Evolutionary conservation across 768 basidiomycete species (phyloP).

Genomic region (Nidularia pulvinata): DNA sequence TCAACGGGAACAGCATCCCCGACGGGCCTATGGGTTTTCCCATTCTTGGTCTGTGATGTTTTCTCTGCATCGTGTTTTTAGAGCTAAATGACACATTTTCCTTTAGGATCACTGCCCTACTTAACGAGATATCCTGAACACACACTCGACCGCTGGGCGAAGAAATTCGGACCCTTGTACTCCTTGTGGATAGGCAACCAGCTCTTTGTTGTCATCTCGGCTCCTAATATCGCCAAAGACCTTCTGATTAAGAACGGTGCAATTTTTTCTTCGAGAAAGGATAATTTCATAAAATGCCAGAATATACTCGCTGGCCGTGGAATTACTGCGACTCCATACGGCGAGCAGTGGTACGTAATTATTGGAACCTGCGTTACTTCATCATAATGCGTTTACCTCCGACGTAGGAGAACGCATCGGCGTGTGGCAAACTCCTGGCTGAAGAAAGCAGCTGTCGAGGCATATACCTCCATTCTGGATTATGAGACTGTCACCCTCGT

Average conservation of each 20-base stretch:
- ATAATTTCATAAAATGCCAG: conserved; percentile 41
- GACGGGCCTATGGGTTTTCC: conserved; percentile 3
- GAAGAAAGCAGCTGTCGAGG: conserved; percentile 27
- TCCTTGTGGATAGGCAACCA: conserved; percentile 47
- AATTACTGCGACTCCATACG: conserved; percentile 42
- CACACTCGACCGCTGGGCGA: conserved; percentile 37
- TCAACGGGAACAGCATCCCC: neutral
- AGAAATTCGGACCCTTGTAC: conserved; percentile 39
- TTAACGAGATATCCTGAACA: conserved; percentile 40
- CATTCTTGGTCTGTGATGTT: conserved; percentile 1
- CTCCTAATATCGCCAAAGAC: conserved; percentile 39
- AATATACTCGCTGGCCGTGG: conserved; percentile 40
- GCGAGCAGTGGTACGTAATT: conserved; percentile 43
- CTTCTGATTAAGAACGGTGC: conserved; percentile 42
- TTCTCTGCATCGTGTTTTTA: neutral
- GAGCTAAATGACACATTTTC: neutral
- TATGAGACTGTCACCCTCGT: conserved; percentile 37
- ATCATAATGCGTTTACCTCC: too few relatives aligned
- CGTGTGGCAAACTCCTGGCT: conserved; percentile 32
- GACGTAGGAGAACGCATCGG: conserved; percentile 42
- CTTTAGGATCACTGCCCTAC: conserved; percentile 33
- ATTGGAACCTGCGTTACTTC: too few relatives aligned
- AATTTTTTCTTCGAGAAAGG: conserved; percentile 44
- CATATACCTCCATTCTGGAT: conserved; percentile 32
- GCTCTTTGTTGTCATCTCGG: conserved; percentile 43